Evolutionary conservation across 2,329 filamentous ascomycete species (phyloP).

Genomic region (Aspergillus brunneoviolaceus): DNA sequence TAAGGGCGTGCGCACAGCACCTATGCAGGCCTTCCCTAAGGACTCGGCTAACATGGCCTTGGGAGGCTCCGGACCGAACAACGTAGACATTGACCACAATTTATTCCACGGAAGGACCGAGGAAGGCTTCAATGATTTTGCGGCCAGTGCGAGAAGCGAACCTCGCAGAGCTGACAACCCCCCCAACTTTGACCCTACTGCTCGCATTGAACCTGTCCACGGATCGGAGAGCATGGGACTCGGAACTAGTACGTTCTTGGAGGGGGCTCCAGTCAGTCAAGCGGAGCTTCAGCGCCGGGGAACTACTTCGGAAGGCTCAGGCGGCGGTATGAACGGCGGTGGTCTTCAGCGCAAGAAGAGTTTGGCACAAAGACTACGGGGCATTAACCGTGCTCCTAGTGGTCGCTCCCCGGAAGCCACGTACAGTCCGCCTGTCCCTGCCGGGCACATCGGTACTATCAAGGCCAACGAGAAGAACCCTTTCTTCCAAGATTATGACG

Average conservation of each 20-base stretch:
- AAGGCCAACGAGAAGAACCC: conserved; percentile 63
- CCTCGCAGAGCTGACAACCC: conserved; percentile 36
- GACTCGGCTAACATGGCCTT: conserved; percentile 90
- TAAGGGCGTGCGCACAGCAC: conserved; percentile 75
- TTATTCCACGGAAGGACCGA: conserved; percentile 81
- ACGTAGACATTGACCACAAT: conserved; percentile 76
- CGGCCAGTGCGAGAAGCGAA: conserved; percentile 45
- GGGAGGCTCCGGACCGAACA: conserved; percentile 82
- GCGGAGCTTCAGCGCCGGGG: conserved; percentile 74
- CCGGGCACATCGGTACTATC: conserved; percentile 34
- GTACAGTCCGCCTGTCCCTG: conserved; percentile 26
- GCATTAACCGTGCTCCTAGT: conserved; percentile 68
- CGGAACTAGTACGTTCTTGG: conserved; percentile 92
- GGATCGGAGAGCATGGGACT: conserved; percentile 80
- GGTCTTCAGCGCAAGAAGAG: conserved; percentile 90
- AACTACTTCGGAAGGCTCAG: conserved; percentile 60
- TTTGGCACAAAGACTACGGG: conserved; percentile 84
- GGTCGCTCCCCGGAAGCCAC: conserved; percentile 59
- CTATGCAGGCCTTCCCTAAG: conserved; percentile 94
- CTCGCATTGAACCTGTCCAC: conserved; percentile 71
- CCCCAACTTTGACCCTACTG: conserved; percentile 63
- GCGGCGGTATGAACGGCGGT: conserved; percentile 41
- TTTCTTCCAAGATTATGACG: conserved; percentile 78
- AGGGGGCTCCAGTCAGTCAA: conserved; percentile 84
- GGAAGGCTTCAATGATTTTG: conserved; percentile 85